Evolutionary conservation across 176 grass and related monocot genomes (phyloP), one percentile per base, ranked within the genome.

Genomic region (Areca catechu): DNA sequence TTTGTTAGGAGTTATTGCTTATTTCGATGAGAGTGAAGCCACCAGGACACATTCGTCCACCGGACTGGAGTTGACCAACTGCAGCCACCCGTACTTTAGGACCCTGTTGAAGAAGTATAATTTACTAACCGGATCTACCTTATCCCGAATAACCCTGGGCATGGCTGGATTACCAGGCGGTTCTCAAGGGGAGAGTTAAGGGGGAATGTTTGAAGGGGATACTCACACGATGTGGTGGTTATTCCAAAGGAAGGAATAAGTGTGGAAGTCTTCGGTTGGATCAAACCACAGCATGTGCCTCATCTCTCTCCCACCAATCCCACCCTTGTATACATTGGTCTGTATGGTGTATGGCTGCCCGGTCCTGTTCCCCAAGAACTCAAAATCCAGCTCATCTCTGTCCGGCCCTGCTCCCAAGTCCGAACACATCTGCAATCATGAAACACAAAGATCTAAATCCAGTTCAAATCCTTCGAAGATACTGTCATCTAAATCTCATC

Each of bases 251-350:
- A 98, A 78, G 37, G 93, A 88, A 61, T 98, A 98, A 49, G 81
- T 67, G 80, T 98, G 93, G 81, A 92, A 98, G 54, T 98, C 93
- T 56, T 65, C 71, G 2, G 93, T 92, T 49, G 93, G 93, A 65
- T 98, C 93, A 53, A 98, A 98, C 93, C 93, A 98, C 14, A 98
- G 87, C 12, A 65, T 81, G 81, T 98, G 93, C 30, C 93, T 75
- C 93, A 89, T 98, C 83, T 98, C 93, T 57, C 93, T 68, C 1
- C 80, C 81, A 54, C 93, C 93, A 2, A 98, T 75, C 53, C 93
- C 93, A 60, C 77, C 75, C 54, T 81, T 78, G 78, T 98, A 98
- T 47, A 98, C 84, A 55, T 98, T 98, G 54, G 93, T 98, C 82
- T 98, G 93, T 64, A 98, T 92, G 43, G 73, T 83, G 87, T 98